These are phyloP conservation scores for Malbranchea zuffiana DNA, from an alignment of 2,329 filamentous ascomycete species.

Conservation along the genomic window DNA sequence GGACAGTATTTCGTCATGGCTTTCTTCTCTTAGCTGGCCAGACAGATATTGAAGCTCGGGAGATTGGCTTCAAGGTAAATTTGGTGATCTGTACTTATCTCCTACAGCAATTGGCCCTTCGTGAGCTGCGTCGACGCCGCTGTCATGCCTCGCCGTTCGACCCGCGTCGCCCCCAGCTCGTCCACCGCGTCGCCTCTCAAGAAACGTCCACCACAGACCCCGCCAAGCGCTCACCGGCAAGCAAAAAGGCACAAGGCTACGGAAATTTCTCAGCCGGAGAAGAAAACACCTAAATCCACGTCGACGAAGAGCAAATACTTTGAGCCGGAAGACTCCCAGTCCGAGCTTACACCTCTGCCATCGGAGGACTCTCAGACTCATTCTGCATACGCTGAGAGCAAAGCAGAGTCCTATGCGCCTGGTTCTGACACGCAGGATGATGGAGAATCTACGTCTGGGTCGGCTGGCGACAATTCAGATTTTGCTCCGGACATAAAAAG, in stretches of 20 bases:
- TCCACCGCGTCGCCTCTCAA: not conserved
- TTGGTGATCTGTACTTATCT: not conserved
- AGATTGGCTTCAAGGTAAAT: too few species aligned
- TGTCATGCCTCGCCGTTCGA: conserved; percentile 12
- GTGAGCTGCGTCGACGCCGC: too few species aligned
- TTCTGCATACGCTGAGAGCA: conserved; percentile 1
- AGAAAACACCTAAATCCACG: conserved; percentile 26
- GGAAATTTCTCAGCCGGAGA: conserved; percentile 12
- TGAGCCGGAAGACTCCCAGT: not conserved
- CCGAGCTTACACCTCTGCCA: not conserved
- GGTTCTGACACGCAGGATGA: conserved; percentile 7
- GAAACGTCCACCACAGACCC: conserved; percentile 8
- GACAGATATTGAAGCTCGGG: too few species aligned
- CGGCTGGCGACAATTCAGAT: conserved; percentile 33
- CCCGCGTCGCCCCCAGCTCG: conserved; percentile 1
- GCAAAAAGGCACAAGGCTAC: conserved; percentile 25
- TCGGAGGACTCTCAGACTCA: conserved; percentile 1
- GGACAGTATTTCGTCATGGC: too few species aligned
- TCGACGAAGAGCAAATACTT: conserved; percentile 45
- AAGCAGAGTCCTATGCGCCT: conserved; percentile 3
- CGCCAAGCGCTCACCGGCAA: conserved; percentile 17
- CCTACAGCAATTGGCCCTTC: not conserved
- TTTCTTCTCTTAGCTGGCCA: too few species aligned
- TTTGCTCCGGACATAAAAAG: conserved; percentile 11
- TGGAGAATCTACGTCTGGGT: conserved; percentile 21